phyloP scores from a whole-genome alignment of 2,329 filamentous ascomycete genomes.

The Botrytis tulipae region DNA sequence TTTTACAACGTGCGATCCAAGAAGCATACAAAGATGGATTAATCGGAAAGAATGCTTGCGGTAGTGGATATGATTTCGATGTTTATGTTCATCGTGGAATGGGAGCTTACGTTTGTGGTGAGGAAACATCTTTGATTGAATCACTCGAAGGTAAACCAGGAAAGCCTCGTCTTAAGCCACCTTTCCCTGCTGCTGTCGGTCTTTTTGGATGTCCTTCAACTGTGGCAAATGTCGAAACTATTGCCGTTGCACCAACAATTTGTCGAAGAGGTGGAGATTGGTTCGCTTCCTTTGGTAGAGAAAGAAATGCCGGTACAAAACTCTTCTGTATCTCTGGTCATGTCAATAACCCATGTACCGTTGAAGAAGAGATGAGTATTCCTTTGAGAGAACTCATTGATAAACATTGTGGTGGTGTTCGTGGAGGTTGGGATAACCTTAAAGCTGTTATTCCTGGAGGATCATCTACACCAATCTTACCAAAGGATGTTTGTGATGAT shows the following conservation, averaged over 20 bases:
- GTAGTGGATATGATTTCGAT: conserved; percentile 95
- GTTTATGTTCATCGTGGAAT: conserved; percentile 95
- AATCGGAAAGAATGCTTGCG: conserved; percentile 98
- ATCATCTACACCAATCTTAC: conserved; percentile 93
- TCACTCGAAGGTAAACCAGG: conserved; percentile 97
- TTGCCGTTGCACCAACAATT: conserved; percentile 94
- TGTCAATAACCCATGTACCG: conserved; percentile 97
- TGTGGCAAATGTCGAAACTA: conserved; percentile 96
- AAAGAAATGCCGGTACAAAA: conserved; percentile 96
- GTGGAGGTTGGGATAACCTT: conserved; percentile 96
- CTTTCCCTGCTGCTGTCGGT: conserved; percentile 95
- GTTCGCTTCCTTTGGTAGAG: conserved; percentile 92
- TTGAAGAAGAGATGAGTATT: conserved; percentile 99
- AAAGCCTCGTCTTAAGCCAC: conserved; percentile 97
- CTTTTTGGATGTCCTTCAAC: conserved; percentile 98
- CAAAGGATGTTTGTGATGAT: conserved; percentile 85
- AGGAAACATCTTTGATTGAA: conserved; percentile 97
- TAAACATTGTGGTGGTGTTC: conserved; percentile 95
- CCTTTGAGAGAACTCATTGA: conserved; percentile 94
- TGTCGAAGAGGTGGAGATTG: conserved; percentile 87
- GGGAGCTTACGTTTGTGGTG: conserved; percentile 96
- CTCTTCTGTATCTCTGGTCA: conserved; percentile 98
- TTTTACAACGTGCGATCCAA: conserved; percentile 93
- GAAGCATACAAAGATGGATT: conserved; percentile 93
- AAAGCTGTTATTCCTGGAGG: conserved; percentile 93